Conservation (phyloP, 768 basidiomycete species). For the Hericium coralloides region DNA sequence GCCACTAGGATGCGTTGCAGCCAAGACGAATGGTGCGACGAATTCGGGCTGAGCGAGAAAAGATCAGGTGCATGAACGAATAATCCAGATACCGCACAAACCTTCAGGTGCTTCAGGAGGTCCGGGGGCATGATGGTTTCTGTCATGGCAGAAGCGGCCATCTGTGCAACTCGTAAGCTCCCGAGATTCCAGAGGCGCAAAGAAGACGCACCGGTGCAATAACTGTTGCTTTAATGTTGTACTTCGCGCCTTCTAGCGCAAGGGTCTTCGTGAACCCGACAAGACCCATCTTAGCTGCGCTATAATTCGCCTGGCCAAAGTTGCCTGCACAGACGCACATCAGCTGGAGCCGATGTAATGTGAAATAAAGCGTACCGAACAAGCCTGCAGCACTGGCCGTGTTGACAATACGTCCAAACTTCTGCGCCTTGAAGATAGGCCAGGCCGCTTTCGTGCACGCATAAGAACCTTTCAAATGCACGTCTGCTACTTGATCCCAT, state of each 20-base stretch:
- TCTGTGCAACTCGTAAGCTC: slow-evolving; percentile 30
- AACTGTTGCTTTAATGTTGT: slow-evolving; percentile 77
- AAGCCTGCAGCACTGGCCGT: slow-evolving; percentile 92
- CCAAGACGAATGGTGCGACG: slow-evolving; percentile 87
- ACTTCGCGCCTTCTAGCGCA: slow-evolving; percentile 87
- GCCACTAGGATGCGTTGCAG: slow-evolving; percentile 78
- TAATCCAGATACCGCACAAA: slow-evolving; percentile 17
- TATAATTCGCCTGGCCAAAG: slow-evolving; percentile 96
- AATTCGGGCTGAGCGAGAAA: slow-evolving; percentile 61
- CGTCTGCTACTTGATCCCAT: slow-evolving; percentile 81
- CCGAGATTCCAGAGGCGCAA: not conserved
- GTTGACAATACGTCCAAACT: slow-evolving; percentile 92
- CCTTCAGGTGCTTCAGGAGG: slow-evolving; percentile 81
- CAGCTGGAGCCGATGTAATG: not conserved
- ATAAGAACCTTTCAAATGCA: slow-evolving; percentile 92
- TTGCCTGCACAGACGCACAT: slow-evolving; percentile 44
- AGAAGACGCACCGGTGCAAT: slow-evolving; percentile 71
- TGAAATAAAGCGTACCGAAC: slow-evolving; percentile 48
- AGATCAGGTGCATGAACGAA: not conserved
- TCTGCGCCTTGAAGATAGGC: slow-evolving; percentile 91
- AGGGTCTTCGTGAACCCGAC: slow-evolving; percentile 90
- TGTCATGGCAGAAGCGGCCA: slow-evolving; percentile 96
- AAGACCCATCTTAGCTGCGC: slow-evolving; percentile 95
- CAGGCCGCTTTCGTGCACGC: slow-evolving; percentile 91
- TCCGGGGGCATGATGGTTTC: slow-evolving; percentile 93